phyloP scores from a whole-genome alignment of 345 rosid species.

The Anacardium occidentale region DNA sequence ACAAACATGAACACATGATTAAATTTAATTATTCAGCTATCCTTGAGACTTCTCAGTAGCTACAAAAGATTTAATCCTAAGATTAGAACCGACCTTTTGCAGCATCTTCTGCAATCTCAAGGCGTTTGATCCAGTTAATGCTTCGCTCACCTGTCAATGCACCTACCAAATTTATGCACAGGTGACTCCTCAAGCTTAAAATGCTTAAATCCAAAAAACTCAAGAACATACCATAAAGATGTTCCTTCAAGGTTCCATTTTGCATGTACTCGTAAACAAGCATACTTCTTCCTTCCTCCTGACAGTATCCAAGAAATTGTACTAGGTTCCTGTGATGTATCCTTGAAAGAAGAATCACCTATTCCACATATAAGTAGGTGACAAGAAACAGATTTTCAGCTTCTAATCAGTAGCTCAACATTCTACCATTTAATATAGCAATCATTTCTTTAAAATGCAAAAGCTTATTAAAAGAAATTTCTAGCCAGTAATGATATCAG shows the following conservation, averaged over 20 bases:
- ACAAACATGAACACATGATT: constrained; percentile 17
- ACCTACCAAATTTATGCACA: constrained; percentile 35
- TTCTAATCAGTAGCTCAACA: constrained; percentile 3
- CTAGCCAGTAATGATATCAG: neutral
- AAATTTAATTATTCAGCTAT: constrained; percentile 4
- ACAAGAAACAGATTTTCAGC: constrained; percentile 18
- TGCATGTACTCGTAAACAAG: constrained; percentile 98
- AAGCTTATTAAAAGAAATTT: neutral
- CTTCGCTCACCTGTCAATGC: constrained; percentile 55
- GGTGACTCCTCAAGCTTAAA: constrained; percentile 14
- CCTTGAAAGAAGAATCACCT: constrained; percentile 96
- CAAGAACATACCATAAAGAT: constrained; percentile 71
- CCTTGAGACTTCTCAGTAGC: neutral
- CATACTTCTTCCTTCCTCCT: constrained; percentile 83
- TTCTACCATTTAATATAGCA: neutral
- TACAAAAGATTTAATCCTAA: neutral
- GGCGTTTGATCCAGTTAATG: constrained; percentile 88
- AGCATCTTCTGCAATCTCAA: constrained; percentile 95
- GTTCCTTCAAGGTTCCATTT: constrained; percentile 95
- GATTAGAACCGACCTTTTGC: constrained; percentile 60
- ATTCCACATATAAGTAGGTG: constrained; percentile 12
- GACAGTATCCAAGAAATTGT: constrained; percentile 97
- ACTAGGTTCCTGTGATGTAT: constrained; percentile 98
- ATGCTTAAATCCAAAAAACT: neutral
- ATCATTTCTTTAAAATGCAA: neutral